These are phyloP conservation scores for Sporothrix pallida DNA, from an alignment of 2,329 filamentous ascomycete species.

Conservation along the genomic window DNA sequence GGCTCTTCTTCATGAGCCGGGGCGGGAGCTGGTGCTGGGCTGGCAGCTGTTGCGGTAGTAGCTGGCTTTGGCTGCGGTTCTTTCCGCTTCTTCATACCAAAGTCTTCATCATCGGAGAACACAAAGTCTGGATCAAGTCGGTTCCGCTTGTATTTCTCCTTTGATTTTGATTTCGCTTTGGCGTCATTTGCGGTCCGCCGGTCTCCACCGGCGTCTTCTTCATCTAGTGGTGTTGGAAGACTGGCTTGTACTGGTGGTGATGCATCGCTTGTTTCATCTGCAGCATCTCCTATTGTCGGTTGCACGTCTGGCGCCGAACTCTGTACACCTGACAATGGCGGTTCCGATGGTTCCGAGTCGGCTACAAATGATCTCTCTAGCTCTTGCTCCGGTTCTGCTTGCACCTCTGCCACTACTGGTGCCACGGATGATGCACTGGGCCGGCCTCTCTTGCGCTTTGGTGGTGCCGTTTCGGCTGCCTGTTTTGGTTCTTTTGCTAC, in stretches of 20 bases:
- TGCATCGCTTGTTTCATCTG: neutral
- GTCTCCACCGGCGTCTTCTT: neutral
- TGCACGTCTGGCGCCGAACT: neutral
- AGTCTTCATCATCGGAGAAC: slow-evolving; percentile 49
- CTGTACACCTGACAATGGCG: neutral
- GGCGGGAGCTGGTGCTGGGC: too few species aligned
- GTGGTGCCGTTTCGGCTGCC: neutral
- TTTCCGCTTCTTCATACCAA: slow-evolving; percentile 21
- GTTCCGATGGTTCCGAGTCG: neutral
- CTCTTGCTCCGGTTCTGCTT: too few species aligned
- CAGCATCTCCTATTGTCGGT: neutral
- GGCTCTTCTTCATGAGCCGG: neutral
- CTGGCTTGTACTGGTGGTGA: neutral
- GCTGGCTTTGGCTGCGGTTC: neutral
- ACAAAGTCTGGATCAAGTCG: slow-evolving; percentile 40
- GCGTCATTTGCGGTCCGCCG: neutral
- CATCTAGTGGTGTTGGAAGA: slow-evolving; percentile 9
- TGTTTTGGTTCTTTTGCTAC: neutral
- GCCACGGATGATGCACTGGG: neutral
- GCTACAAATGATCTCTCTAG: neutral
- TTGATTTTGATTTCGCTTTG: neutral
- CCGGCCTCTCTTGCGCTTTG: neutral
- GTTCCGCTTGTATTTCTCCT: slow-evolving; percentile 37
- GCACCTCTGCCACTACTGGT: neutral
- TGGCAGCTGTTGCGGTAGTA: neutral